Evolutionary conservation across 352 stramenopile species (phyloP).

Genomic region (Phytophthora multivora): DNA sequence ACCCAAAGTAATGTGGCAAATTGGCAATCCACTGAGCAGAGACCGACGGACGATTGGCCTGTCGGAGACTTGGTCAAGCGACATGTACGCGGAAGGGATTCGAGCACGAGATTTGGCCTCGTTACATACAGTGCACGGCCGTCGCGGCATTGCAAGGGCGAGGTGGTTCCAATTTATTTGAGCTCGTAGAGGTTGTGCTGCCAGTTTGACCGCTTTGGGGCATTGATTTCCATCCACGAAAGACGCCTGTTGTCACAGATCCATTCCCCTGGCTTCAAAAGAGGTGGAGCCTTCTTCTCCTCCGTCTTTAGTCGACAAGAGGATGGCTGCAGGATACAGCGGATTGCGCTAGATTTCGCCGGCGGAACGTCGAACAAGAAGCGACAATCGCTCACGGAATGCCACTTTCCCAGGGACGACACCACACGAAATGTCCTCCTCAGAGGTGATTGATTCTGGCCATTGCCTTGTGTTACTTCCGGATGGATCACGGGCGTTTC

Average conservation of each 20-base stretch:
- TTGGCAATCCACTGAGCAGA: slow-evolving; percentile 11
- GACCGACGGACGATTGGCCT: slow-evolving; percentile 18
- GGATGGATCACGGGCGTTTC: slow-evolving; percentile 4
- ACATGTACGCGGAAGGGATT: slow-evolving; percentile 34
- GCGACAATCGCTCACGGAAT: not conserved
- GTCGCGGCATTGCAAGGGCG: slow-evolving; percentile 10
- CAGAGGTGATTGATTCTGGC: slow-evolving; percentile 17
- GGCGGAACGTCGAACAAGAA: not conserved
- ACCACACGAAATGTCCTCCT: no score
- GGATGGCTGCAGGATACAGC: not conserved
- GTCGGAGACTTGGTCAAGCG: slow-evolving; percentile 23
- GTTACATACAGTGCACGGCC: slow-evolving; percentile 24
- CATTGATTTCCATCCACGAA: slow-evolving; percentile 10
- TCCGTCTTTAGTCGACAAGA: slow-evolving; percentile 2
- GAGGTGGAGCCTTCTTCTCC: no score
- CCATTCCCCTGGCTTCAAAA: no score
- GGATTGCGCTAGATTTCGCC: slow-evolving; percentile 14
- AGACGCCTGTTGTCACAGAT: slow-evolving; percentile 16
- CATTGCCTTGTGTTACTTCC: slow-evolving; percentile 9
- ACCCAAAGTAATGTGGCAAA: slow-evolving; percentile 17
- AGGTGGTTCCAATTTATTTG: slow-evolving; percentile 12
- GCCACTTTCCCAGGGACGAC: slow-evolving; percentile 5
- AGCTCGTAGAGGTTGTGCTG: not conserved
- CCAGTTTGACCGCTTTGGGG: no score
- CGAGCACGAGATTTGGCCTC: slow-evolving; percentile 26